A percentile compares a stretch with the other conserved stretches of the same genome.
These are phyloP conservation scores for Fusarium annulatum DNA, from an alignment of 2,329 filamentous ascomycete genomes.

Conservation along the genomic window DNA sequence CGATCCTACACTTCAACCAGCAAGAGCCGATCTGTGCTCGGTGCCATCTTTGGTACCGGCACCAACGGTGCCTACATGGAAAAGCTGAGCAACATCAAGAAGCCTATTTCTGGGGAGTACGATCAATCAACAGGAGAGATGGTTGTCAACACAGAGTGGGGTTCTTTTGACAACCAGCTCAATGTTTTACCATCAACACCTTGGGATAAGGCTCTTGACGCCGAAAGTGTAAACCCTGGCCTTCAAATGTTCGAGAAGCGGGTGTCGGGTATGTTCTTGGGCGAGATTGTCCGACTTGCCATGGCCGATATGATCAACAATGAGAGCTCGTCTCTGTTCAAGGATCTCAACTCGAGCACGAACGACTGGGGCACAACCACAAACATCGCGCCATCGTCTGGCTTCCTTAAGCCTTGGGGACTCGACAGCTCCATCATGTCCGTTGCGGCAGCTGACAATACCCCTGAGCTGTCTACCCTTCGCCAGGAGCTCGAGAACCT, in stretches of 20 bases:
- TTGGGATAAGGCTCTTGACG: conserved; percentile 84
- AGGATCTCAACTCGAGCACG: conserved; percentile 76
- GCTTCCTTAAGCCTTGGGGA: conserved; percentile 84
- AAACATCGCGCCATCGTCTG: conserved; percentile 71
- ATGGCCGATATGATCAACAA: conserved; percentile 79
- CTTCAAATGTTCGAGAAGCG: conserved; percentile 99
- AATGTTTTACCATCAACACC: conserved; percentile 86
- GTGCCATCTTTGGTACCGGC: conserved; percentile 96
- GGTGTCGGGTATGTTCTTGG: conserved; percentile 97
- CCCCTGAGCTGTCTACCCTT: conserved; percentile 75
- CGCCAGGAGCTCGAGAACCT: conserved; percentile 82
- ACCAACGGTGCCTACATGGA: conserved; percentile 98
- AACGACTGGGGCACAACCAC: conserved; percentile 79
- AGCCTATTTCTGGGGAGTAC: conserved; percentile 76
- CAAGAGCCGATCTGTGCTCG: conserved; percentile 87
- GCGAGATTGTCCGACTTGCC: conserved; percentile 87
- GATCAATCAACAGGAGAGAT: conserved; percentile 88
- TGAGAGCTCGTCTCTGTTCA: conserved; percentile 76
- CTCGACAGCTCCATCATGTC: conserved; percentile 93
- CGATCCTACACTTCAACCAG: conserved; percentile 93
- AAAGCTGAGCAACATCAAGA: conserved; percentile 86
- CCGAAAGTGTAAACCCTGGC: conserved; percentile 86
- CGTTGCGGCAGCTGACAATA: conserved; percentile 83
- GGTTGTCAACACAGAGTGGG: conserved; percentile 99
- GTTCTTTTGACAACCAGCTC: conserved; percentile 95